A percentile compares a stretch with the other conserved stretches of the same genome.
Conservation (phyloP, 768 basidiomycete genomes). For the Mycena epipterygia region DNA sequence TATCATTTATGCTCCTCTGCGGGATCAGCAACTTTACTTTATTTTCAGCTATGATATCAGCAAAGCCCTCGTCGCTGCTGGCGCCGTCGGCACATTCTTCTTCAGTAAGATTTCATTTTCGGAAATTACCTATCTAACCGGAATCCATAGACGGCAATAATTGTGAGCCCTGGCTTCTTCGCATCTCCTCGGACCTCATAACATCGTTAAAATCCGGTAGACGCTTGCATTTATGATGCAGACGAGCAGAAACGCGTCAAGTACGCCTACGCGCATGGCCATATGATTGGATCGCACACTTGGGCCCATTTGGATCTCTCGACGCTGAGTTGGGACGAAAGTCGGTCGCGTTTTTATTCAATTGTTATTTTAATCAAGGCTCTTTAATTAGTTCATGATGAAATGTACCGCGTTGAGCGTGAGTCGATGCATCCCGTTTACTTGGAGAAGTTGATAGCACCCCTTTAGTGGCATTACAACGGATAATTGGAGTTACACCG, state of each 20-base stretch:
- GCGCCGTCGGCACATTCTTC: constrained; percentile 48
- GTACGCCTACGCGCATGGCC: constrained; percentile 55
- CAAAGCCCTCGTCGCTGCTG: constrained; percentile 39
- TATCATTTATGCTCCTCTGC: not conserved
- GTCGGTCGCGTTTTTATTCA: constrained; percentile 40
- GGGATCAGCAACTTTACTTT: not conserved
- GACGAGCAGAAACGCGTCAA: constrained; percentile 50
- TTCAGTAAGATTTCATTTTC: constrained; percentile 34
- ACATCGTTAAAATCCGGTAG: constrained; percentile 35
- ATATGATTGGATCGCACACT: constrained; percentile 61
- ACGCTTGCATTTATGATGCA: constrained; percentile 55
- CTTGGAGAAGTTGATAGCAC: not conserved
- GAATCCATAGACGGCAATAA: constrained; percentile 13
- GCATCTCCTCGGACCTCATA: not conserved
- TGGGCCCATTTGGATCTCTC: constrained; percentile 58
- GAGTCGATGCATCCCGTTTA: constrained; percentile 28
- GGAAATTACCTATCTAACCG: not conserved
- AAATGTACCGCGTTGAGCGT: constrained; percentile 63
- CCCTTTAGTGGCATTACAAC: constrained; percentile 54
- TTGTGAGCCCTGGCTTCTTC: not conserved
- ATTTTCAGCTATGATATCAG: constrained; percentile 50
- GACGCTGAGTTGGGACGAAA: constrained; percentile 55
- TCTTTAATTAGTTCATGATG: constrained; percentile 45
- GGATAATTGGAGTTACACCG: constrained; percentile 57
- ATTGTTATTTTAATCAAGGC: not conserved